Conservation (phyloP, 2,329 filamentous ascomycete species). For the Kalaharituber pfeilii region DNA sequence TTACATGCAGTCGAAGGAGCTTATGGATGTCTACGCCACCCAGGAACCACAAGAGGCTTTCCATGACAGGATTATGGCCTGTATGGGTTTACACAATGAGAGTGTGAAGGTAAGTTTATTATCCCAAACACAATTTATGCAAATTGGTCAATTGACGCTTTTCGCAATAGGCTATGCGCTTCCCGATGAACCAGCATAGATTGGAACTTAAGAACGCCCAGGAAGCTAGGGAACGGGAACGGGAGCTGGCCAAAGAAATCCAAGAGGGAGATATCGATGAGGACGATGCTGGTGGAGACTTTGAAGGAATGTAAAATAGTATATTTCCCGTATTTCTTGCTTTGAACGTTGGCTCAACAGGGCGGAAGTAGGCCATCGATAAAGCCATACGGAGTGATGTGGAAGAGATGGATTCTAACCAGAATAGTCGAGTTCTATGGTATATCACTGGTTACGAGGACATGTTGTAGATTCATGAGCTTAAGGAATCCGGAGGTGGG, state of each 20-base stretch:
- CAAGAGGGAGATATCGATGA: slow-evolving; percentile 94
- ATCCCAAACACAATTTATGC: neutral
- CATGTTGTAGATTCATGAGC: no score
- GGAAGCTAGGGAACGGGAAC: slow-evolving; percentile 89
- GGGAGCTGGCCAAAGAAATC: slow-evolving; percentile 97
- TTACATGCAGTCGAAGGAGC: slow-evolving; percentile 96
- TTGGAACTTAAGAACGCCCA: slow-evolving; percentile 95
- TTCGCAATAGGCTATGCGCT: slow-evolving; percentile 69
- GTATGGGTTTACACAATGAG: slow-evolving; percentile 83
- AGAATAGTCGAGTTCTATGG: no score
- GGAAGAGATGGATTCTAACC: no score
- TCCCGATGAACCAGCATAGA: slow-evolving; percentile 98
- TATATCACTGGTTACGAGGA: no score
- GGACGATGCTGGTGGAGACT: slow-evolving; percentile 87
- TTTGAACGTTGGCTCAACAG: no score
- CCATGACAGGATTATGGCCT: slow-evolving; percentile 88
- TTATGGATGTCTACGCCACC: slow-evolving; percentile 90
- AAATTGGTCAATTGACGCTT: slow-evolving; percentile 22
- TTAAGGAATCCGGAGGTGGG: no score
- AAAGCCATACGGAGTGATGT: no score
- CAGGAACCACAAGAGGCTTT: slow-evolving; percentile 92
- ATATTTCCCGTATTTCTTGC: no score
- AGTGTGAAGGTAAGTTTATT: slow-evolving; percentile 77
- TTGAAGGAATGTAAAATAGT: slow-evolving; percentile 89
- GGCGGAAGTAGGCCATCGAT: no score